Percentiles rank a stretch among this genome's conserved stretches.
Evolutionary conservation across 495 filamentous ascomycete genomes (phyloP).

Genomic region (Penicillium pancosmium): DNA sequence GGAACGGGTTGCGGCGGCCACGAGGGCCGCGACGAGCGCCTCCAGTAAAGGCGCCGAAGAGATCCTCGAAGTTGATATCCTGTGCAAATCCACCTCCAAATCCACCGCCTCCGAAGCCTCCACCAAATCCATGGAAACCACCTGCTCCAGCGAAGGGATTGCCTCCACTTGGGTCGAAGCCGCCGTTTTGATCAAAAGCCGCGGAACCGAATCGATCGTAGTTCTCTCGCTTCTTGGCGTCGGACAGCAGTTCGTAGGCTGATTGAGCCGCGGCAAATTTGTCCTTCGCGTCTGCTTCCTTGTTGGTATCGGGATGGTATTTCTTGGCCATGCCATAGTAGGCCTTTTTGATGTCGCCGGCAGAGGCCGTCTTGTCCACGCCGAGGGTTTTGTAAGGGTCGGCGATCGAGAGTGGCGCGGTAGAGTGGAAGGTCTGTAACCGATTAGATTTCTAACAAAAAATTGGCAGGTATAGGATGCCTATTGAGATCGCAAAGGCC

Average conservation of each 20-base stretch:
- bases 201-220: constrained; percentile 89
- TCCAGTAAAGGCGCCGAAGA: constrained; percentile 85
- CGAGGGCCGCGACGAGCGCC: constrained; percentile 60
- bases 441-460: constrained; percentile 10
- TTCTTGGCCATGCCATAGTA: constrained; percentile 99
- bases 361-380: constrained; percentile 76
- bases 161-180: constrained; percentile 70
- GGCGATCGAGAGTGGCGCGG: constrained; percentile 59
- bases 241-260: constrained; percentile 89
- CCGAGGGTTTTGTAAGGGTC: constrained; percentile 88
- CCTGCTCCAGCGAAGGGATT: constrained; percentile 63
- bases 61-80: constrained; percentile 92
- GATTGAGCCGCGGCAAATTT: constrained; percentile 90
- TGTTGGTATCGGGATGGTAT: constrained; percentile 97
- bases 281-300: constrained; percentile 87
- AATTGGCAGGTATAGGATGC: neutral
- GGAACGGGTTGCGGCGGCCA: constrained; percentile 62
- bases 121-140: constrained; percentile 56
- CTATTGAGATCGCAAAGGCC: neutral
- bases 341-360: constrained; percentile 93
- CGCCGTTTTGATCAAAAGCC: constrained; percentile 78
- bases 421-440: constrained; percentile 75
- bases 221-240: constrained; percentile 86
- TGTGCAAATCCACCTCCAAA: constrained; percentile 67
- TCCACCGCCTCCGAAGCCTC: constrained; percentile 56